Evolutionary conservation across 73 alveolate species (phyloP).

Genomic region (Tetrahymena elliotti): DNA sequence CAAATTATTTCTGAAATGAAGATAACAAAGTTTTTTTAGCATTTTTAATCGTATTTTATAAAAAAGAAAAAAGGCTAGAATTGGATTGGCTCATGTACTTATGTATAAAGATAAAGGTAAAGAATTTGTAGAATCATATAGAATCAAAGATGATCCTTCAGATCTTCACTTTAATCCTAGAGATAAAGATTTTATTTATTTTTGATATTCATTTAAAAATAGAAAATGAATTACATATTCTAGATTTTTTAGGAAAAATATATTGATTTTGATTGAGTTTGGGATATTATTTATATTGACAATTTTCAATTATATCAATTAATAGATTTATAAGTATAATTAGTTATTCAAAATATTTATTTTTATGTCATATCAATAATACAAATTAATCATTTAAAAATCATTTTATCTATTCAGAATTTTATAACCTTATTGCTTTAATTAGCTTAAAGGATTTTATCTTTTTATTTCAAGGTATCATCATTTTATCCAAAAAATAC

Average conservation of each 20-base stretch:
- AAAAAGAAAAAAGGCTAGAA: constrained; percentile 20
- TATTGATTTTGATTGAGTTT: background rate
- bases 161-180: constrained; percentile 13
- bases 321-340: too few species aligned
- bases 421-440: too few species aligned
- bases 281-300: background rate
- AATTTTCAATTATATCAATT: too few species aligned
- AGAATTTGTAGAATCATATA: constrained; percentile 6
- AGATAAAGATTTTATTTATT: constrained; percentile 29
- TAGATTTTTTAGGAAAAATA: background rate
- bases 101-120: constrained; percentile 14
- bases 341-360: too few species aligned
- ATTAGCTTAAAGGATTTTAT: too few species aligned
- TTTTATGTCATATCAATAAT: too few species aligned
- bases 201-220: background rate
- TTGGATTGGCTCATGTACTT: constrained; percentile 13
- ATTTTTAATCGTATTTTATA: background rate
- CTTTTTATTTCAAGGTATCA: too few species aligned
- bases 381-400: too few species aligned
- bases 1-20: too few species aligned
- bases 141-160: constrained; percentile 8
- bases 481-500: too few species aligned
- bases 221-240: background rate
- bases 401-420: too few species aligned
- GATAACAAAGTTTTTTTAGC: background rate